Percentiles rank a stretch among this genome's conserved stretches.
Evolutionary conservation across 2,329 filamentous ascomycete genomes (phyloP).

Genomic region (Fusarium transvaalense): DNA sequence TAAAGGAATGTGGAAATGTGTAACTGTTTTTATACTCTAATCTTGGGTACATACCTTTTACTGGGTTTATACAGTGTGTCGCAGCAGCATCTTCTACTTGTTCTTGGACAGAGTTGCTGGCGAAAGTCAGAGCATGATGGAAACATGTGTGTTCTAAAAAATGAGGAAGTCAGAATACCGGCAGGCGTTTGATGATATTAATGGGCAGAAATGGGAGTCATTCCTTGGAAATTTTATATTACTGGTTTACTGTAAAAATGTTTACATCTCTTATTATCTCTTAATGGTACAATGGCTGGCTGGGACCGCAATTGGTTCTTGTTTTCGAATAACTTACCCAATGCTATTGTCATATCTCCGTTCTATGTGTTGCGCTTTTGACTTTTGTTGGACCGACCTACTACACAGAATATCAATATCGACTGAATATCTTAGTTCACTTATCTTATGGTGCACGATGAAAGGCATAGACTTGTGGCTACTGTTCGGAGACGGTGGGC

Average conservation of each 20-base stretch:
- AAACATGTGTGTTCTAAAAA: constrained; percentile 37
- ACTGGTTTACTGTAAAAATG: constrained; percentile 42
- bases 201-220: constrained; percentile 44
- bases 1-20: constrained; percentile 11
- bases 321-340: constrained; percentile 21
- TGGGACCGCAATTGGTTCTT: constrained; percentile 29
- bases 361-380: neutral
- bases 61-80: constrained; percentile 35
- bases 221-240: constrained; percentile 44
- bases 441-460: too few species aligned
- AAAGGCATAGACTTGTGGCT: neutral
- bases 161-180: constrained; percentile 41
- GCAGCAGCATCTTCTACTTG: constrained; percentile 8
- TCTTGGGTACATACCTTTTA: constrained; percentile 43
- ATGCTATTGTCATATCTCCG: constrained; percentile 17
- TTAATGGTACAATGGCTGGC: constrained; percentile 43
- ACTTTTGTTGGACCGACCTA: too few species aligned
- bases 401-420: neutral
- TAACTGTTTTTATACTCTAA: constrained; percentile 31
- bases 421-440: neutral
- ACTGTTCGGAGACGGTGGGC: neutral
- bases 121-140: constrained; percentile 23
- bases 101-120: constrained; percentile 24
- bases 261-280: constrained; percentile 31
- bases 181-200: constrained; percentile 39